Percentiles rank a stretch among this genome's conserved stretches.
Evolutionary conservation across 805 yeast species (phyloP).

Genomic region (Metschnikowia matae): DNA sequence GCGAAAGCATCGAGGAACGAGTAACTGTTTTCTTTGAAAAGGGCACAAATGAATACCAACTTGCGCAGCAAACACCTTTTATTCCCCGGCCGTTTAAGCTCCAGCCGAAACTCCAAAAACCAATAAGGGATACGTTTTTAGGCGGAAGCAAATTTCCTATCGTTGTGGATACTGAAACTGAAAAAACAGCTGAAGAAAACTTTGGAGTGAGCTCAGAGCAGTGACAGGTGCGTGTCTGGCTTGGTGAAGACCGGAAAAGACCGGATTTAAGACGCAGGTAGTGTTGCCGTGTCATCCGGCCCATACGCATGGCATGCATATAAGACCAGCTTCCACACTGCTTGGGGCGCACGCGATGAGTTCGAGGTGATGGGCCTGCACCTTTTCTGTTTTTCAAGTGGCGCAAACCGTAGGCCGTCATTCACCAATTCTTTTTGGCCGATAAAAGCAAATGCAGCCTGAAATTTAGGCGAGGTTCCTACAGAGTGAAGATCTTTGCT

Average conservation of each 20-base stretch:
- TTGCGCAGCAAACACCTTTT: not conserved
- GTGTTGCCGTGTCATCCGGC: not conserved
- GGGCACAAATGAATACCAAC: conserved; percentile 2
- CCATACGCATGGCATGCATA: not conserved
- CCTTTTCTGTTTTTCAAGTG: not conserved
- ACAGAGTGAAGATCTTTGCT: no score
- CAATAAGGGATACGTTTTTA: not conserved
- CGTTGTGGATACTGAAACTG: not conserved
- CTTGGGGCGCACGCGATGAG: not conserved
- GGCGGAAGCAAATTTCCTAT: not conserved
- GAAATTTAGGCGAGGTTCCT: no score
- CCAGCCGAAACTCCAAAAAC: not conserved
- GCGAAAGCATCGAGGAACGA: not conserved
- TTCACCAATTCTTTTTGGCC: no score
- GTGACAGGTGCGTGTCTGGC: not conserved
- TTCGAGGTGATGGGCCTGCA: not conserved
- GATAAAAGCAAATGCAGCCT: no score
- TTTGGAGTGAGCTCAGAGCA: not conserved
- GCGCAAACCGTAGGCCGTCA: no score
- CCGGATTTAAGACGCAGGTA: not conserved
- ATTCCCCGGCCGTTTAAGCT: conserved; percentile 1
- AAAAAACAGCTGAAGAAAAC: not conserved
- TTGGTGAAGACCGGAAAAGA: not conserved
- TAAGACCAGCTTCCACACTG: not conserved
- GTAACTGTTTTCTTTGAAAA: not conserved